Base-by-base conservation (phyloP, 345 rosid genomes). In the Boechera stricta region DNA sequence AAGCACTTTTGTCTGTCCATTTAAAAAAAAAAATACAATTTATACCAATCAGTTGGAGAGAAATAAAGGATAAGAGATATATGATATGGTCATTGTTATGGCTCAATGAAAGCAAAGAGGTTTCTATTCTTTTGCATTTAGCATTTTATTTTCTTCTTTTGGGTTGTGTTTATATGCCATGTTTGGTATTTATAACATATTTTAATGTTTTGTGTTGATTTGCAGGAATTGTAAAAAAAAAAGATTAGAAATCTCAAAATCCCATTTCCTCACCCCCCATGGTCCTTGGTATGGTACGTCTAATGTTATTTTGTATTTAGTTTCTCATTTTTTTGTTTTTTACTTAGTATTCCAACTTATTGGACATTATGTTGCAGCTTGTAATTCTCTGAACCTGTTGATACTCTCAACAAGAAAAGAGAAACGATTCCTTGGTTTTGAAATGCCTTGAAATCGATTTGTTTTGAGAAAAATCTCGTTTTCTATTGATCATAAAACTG, bases 151-250 rank as follows among this genome's bases (percentile, higher is more conserved):
- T 15, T 47, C 4, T 29, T 47, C 11, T 26, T 54, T 31, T 47
- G 3, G 31, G 35, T 45, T 55, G 36, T 24, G 64, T 33, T 65
- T 15, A 24, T 33, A 53, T 53, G 18, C 4, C 58, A 65, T 44
- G 47, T 45, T 65, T 44, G 11, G 16, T 52, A 5, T 52, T 52
- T 16, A 5, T 21, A 18, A 32, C 26, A 32, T 8, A 44, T 33
- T 41, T 49, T 48, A 18, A 38, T 57, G n/a, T n/a, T 66, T n/a
- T 48, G 15, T 2, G 58, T 47, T 60, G 21, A n/a, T 41, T 68
- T 76, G 74, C 79, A 76, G 79, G 79, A 76, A 52, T 41, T 52
- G 9, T 68, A 44, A 29, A 31, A 58, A 31, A 36, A 28, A 67
- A 26, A 44, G 7, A 57, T 11, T 67, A 67, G 21, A 69, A 49